phyloP scores from a whole-genome alignment of 805 yeast species.

The Torulaspora franciscae region DNA sequence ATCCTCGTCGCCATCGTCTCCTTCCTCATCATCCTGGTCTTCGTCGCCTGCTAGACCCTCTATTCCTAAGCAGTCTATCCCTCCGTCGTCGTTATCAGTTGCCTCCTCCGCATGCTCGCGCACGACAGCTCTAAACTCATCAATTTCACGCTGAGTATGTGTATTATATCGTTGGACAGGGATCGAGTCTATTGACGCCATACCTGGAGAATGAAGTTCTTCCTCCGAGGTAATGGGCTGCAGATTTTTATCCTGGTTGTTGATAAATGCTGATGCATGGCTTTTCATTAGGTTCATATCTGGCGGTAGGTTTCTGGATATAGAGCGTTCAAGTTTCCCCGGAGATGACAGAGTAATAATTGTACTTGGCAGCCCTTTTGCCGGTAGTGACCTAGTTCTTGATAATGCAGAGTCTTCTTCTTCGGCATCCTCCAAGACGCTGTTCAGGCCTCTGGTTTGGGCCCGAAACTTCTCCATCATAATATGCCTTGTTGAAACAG shows the following conservation, averaged over 20 bases:
- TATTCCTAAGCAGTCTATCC: slow-evolving; percentile 13
- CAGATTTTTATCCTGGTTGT: neutral
- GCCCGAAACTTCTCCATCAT: slow-evolving; percentile 9
- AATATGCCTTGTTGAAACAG: slow-evolving; percentile 11
- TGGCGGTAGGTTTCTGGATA: slow-evolving; percentile 1
- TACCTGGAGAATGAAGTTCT: slow-evolving; percentile 1
- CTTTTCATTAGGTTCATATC: slow-evolving; percentile 1
- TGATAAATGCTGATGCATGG: slow-evolving; percentile 3
- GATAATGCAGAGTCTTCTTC: slow-evolving; percentile 26
- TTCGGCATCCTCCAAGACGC: slow-evolving; percentile 28
- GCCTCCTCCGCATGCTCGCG: slow-evolving; percentile 25
- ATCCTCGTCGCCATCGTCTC: slow-evolving; percentile 21
- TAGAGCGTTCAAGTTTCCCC: neutral
- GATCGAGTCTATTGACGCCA: neutral
- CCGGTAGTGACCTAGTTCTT: slow-evolving; percentile 8
- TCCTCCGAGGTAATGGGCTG: slow-evolving; percentile 10
- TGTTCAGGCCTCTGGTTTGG: slow-evolving; percentile 15
- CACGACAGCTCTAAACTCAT: slow-evolving; percentile 47
- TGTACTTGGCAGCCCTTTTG: neutral
- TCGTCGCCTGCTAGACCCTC: slow-evolving; percentile 13
- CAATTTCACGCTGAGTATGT: slow-evolving; percentile 54
- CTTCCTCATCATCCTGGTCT: slow-evolving; percentile 18
- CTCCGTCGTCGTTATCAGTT: slow-evolving; percentile 16
- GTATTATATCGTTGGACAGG: slow-evolving; percentile 7
- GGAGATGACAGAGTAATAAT: neutral